These are phyloP conservation scores for Moesziomyces globuligerus DNA, from an alignment of 1,284 basidiomycete genomes.

Conservation along the genomic window DNA sequence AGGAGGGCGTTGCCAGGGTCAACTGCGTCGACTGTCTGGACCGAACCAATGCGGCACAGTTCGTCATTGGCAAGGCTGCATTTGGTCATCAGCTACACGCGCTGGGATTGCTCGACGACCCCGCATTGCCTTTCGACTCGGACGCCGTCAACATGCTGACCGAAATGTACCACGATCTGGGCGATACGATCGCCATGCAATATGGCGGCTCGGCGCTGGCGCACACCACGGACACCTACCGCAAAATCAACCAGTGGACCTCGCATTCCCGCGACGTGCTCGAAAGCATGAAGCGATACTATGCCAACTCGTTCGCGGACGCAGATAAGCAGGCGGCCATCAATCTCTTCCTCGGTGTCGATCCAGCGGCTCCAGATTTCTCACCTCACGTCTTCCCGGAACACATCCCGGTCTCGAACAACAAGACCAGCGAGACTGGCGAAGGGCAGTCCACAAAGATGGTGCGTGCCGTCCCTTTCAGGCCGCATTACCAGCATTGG, in stretches of 20 bases:
- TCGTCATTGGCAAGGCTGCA: conserved; percentile 94
- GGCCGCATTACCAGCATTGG: conserved; percentile 56
- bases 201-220: conserved; percentile 80
- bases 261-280: conserved; percentile 97
- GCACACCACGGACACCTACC: conserved; percentile 95
- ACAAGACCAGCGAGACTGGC: background rate
- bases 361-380: conserved; percentile 42
- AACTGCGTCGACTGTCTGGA: conserved; percentile 89
- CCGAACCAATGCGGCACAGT: conserved; percentile 92
- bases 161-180: conserved; percentile 88
- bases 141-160: conserved; percentile 97
- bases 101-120: conserved; percentile 77
- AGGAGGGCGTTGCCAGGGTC: conserved; percentile 79
- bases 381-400: conserved; percentile 33
- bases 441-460: conserved; percentile 1
- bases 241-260: conserved; percentile 92
- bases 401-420: conserved; percentile 12
- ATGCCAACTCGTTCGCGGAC: conserved; percentile 87
- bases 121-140: conserved; percentile 89
- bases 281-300: conserved; percentile 94
- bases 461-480: conserved; percentile 29
- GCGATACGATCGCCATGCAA: conserved; percentile 86
- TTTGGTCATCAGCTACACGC: conserved; percentile 96
- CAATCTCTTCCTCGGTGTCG: conserved; percentile 91
- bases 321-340: conserved; percentile 98